Evolutionary conservation across 306 rosid species (phyloP).

Genomic region (Vigna angularis): DNA sequence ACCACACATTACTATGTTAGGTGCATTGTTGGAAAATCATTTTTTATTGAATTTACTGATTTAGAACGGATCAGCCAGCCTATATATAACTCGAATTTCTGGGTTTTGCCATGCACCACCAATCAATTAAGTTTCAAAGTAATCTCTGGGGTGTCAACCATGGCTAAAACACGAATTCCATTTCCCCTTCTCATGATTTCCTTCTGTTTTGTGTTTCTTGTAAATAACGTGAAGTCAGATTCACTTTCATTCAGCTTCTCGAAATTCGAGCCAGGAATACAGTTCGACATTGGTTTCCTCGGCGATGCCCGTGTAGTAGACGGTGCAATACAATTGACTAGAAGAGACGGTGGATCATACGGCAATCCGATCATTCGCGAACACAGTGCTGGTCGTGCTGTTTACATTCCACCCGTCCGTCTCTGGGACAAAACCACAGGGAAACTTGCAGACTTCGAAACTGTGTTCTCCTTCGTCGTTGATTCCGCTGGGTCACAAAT

Average conservation of each 20-base stretch:
- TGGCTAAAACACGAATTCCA: conserved; percentile 16
- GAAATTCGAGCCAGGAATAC: background rate
- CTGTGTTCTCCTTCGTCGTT: background rate
- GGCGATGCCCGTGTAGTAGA: conserved; percentile 16
- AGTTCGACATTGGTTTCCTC: background rate
- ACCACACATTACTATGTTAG: background rate
- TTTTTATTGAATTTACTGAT: background rate
- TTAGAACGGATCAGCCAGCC: background rate
- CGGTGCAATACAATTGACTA: conserved; percentile 20
- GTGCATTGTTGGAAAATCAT: background rate
- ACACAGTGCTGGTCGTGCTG: conserved; percentile 9
- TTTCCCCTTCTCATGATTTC: background rate
- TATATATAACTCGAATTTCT: background rate
- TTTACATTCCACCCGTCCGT: background rate
- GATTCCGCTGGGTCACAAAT: background rate
- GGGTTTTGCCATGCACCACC: background rate
- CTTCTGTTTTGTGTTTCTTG: background rate
- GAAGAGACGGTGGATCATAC: background rate
- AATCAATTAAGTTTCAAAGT: background rate
- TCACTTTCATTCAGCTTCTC: conserved; percentile 28
- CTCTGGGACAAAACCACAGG: background rate
- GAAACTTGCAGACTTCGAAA: background rate
- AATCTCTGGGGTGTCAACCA: background rate
- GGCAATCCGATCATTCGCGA: background rate
- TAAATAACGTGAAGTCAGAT: conserved; percentile 10